A percentile compares a stretch with the other conserved stretches of the same genome.
Evolutionary conservation across 176 grass and related monocot genomes (phyloP).

Genomic region (Canna indica): DNA sequence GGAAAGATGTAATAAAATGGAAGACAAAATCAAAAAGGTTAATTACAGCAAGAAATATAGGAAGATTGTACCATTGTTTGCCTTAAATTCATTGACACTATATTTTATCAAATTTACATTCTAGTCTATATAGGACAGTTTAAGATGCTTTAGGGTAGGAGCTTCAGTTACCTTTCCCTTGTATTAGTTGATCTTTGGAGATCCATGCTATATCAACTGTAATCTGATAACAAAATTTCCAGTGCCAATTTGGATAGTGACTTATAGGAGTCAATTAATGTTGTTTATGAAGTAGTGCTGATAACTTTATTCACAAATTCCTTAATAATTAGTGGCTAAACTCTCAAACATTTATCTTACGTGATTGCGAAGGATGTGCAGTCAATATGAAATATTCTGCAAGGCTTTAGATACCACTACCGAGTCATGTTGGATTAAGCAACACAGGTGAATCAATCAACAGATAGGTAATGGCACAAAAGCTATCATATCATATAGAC

Average conservation of each 20-base stretch:
- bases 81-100: not conserved
- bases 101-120: conserved; percentile 1
- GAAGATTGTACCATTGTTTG: not conserved
- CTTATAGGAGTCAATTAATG: not conserved
- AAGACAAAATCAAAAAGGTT: not conserved
- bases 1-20: conserved; percentile 18
- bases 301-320: too few relatives aligned
- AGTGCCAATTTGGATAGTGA: not conserved
- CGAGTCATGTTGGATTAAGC: too few relatives aligned
- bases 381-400: not conserved
- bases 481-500: not conserved
- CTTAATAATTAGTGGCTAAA: not conserved
- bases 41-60: not conserved
- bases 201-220: not conserved
- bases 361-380: not conserved
- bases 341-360: not conserved
- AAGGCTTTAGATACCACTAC: not conserved
- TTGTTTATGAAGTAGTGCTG: too few relatives aligned
- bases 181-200: not conserved
- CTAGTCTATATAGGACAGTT: not conserved
- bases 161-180: not conserved
- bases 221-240: not conserved
- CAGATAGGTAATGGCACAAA: not conserved
- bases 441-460: not conserved
- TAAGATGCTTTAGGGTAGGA: not conserved